phyloP scores from a whole-genome alignment of 179 eudicot species.

The Beta corolliflora region DNA sequence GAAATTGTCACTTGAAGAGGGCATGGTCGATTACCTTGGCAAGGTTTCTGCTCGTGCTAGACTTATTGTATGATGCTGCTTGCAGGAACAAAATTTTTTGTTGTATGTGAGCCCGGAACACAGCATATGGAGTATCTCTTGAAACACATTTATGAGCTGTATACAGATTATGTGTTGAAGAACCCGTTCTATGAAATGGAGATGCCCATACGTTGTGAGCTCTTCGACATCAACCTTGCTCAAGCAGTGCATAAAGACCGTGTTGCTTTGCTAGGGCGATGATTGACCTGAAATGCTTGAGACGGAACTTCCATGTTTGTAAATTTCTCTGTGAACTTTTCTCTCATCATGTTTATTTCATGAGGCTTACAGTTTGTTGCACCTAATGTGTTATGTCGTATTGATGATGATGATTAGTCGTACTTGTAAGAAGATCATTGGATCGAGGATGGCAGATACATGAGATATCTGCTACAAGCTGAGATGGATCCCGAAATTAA shows the following conservation, averaged over 20 bases:
- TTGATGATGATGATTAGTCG: neutral
- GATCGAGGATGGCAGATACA: neutral
- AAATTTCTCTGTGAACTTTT: slow-evolving; percentile 7
- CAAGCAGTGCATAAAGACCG: slow-evolving; percentile 85
- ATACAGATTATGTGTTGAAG: slow-evolving; percentile 88
- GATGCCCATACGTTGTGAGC: slow-evolving; percentile 97
- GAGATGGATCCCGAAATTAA: no score
- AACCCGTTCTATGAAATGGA: slow-evolving; percentile 95
- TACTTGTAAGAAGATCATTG: neutral
- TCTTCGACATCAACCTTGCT: slow-evolving; percentile 78
- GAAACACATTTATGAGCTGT: slow-evolving; percentile 75
- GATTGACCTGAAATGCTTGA: slow-evolving; percentile 19
- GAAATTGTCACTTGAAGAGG: neutral
- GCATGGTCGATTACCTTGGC: neutral
- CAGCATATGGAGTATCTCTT: slow-evolving; percentile 74
- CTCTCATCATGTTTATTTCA: neutral
- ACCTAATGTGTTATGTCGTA: neutral
- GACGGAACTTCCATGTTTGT: slow-evolving; percentile 24
- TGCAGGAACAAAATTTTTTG: slow-evolving; percentile 87
- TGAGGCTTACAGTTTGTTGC: neutral
- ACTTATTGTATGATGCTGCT: neutral
- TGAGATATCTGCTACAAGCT: neutral
- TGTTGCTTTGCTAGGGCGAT: slow-evolving; percentile 67
- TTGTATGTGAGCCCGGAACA: slow-evolving; percentile 86
- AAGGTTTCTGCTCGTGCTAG: neutral